Conservation (phyloP, 2,329 filamentous ascomycete genomes). For the Claviceps monticola region DNA sequence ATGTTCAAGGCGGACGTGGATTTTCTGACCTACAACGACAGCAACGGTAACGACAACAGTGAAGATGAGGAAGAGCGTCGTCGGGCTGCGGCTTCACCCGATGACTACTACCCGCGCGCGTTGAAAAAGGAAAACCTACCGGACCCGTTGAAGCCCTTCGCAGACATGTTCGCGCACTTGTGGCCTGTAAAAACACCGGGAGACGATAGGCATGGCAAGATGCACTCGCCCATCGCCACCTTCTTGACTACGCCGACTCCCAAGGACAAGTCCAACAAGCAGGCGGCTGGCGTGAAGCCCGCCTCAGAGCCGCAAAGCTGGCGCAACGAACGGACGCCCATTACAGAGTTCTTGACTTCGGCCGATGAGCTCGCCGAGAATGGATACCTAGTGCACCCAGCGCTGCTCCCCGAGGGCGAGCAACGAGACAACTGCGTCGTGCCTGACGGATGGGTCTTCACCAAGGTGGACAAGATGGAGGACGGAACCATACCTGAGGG, state of each 20-base stretch:
- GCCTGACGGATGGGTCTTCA: conserved; percentile 73
- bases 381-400: conserved; percentile 74
- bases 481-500: conserved; percentile 54
- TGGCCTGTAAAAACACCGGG: conserved; percentile 85
- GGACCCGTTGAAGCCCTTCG: conserved; percentile 48
- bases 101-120: conserved; percentile 44
- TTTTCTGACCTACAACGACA: conserved; percentile 30
- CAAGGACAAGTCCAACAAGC: conserved; percentile 45
- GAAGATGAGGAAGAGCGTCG: conserved; percentile 16
- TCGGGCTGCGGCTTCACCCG: conserved; percentile 29
- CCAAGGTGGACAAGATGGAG: conserved; percentile 48
- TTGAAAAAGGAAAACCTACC: conserved; percentile 39
- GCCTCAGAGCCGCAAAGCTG: conserved; percentile 51
- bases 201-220: conserved; percentile 63
- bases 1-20: conserved; percentile 62
- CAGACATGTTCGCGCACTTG: conserved; percentile 71
- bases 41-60: not conserved
- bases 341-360: conserved; percentile 64
- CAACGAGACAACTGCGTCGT: conserved; percentile 36
- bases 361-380: conserved; percentile 66
- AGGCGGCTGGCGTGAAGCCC: conserved; percentile 36
- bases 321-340: conserved; percentile 63
- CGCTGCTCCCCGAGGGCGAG: conserved; percentile 48
- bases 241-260: conserved; percentile 66
- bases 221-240: conserved; percentile 77